Evolutionary conservation across 2,329 filamentous ascomycete species (phyloP).

Genomic region (Verticillium tricorpus): DNA sequence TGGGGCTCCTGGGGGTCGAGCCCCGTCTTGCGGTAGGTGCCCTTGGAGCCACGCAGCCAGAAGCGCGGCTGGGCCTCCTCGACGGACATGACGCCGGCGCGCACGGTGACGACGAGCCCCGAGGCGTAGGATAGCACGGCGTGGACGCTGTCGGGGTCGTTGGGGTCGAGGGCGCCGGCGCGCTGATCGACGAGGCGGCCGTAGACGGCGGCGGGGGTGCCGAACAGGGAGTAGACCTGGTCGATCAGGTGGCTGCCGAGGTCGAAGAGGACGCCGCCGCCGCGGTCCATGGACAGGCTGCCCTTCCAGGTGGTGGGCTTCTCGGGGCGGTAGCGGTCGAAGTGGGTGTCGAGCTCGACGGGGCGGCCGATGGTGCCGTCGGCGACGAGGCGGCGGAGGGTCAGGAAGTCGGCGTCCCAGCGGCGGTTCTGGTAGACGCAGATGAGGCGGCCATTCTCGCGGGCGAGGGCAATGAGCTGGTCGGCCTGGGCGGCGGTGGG

Average conservation of each 20-base stretch:
- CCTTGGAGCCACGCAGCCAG: slow-evolving; percentile 72
- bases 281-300: slow-evolving; percentile 50
- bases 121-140: slow-evolving; percentile 62
- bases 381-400: slow-evolving; percentile 57
- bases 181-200: slow-evolving; percentile 66
- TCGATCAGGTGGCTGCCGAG: slow-evolving; percentile 74
- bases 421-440: slow-evolving; percentile 74
- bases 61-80: slow-evolving; percentile 68
- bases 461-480: slow-evolving; percentile 53
- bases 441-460: slow-evolving; percentile 45
- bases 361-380: slow-evolving; percentile 63
- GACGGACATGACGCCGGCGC: slow-evolving; percentile 63
- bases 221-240: slow-evolving; percentile 68
- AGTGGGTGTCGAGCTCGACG: slow-evolving; percentile 75
- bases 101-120: slow-evolving; percentile 63
- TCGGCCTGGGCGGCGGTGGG: slow-evolving; percentile 65
- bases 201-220: slow-evolving; percentile 61
- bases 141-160: slow-evolving; percentile 54
- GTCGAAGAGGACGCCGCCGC: slow-evolving; percentile 67
- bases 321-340: slow-evolving; percentile 66
- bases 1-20: slow-evolving; percentile 75
- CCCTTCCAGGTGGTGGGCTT: slow-evolving; percentile 64
- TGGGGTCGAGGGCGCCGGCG: slow-evolving; percentile 37
- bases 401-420: slow-evolving; percentile 75
- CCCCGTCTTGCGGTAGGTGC: slow-evolving; percentile 67